These are phyloP conservation scores for Leccinum subgranulosum DNA, from an alignment of 768 basidiomycete species.

Conservation along the genomic window DNA sequence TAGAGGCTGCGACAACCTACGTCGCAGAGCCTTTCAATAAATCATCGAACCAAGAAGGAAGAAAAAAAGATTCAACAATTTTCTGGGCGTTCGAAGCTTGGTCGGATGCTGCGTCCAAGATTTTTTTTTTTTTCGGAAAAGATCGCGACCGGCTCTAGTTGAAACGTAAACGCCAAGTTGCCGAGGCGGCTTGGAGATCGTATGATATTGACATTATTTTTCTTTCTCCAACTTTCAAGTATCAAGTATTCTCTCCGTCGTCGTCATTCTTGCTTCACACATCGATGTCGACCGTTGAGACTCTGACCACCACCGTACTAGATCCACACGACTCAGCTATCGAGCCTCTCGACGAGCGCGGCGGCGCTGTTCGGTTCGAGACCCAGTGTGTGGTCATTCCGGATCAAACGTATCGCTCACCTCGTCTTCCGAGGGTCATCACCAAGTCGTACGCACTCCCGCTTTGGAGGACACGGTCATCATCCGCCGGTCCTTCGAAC, in stretches of 20 bases:
- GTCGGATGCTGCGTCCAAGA: no score
- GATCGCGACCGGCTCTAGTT: neutral
- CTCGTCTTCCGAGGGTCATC: conserved; percentile 48
- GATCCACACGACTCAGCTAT: neutral
- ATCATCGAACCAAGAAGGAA: no score
- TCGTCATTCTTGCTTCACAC: neutral
- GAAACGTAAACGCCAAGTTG: neutral
- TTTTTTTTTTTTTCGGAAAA: no score
- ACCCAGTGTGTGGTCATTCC: conserved; percentile 73
- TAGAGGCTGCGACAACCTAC: neutral
- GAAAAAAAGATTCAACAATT: no score
- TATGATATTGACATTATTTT: conserved; percentile 13
- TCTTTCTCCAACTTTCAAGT: neutral
- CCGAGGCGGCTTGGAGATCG: conserved; percentile 13
- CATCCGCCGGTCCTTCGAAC: conserved; percentile 10
- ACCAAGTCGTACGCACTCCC: conserved; percentile 69
- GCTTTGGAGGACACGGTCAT: conserved; percentile 50
- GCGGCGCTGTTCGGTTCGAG: conserved; percentile 62
- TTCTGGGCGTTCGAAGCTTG: neutral
- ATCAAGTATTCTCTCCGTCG: neutral
- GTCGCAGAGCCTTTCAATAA: no score
- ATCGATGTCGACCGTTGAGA: conserved; percentile 13
- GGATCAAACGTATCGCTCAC: conserved; percentile 36
- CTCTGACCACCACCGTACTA: neutral
- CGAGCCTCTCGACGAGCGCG: conserved; percentile 19